Evolutionary conservation across 371 early-diverging fungal genomes (phyloP).

Genomic region (Umbelopsis sp.): DNA sequence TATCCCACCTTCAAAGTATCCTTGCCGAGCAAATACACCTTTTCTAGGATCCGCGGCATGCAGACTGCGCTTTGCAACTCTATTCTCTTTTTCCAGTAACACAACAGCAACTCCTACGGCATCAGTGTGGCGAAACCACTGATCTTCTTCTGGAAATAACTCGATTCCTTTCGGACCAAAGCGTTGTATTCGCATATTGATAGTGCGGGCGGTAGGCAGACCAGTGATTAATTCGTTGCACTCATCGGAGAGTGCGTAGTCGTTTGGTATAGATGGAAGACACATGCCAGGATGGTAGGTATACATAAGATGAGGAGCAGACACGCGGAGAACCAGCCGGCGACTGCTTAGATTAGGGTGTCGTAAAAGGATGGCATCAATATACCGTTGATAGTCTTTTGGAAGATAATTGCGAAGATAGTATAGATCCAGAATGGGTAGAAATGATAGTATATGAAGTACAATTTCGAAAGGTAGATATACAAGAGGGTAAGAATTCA

Average conservation of each 20-base stretch:
- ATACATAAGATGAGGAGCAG: slow-evolving; percentile 7
- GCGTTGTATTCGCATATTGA: slow-evolving; percentile 13
- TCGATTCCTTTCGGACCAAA: slow-evolving; percentile 12
- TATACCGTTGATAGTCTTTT: not conserved
- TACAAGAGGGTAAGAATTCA: slow-evolving; percentile 19
- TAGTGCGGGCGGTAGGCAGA: not conserved
- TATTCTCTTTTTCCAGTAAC: slow-evolving; percentile 17
- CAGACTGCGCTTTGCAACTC: slow-evolving; percentile 12
- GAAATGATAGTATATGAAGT: slow-evolving; percentile 11
- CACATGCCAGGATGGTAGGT: slow-evolving; percentile 8
- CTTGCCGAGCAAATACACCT: slow-evolving; percentile 9
- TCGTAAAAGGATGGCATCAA: slow-evolving; percentile 10
- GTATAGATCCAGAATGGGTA: slow-evolving; percentile 9
- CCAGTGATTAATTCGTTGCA: not conserved
- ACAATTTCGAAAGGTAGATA: slow-evolving; percentile 14
- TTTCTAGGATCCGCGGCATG: slow-evolving; percentile 14
- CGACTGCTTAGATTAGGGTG: slow-evolving; percentile 17
- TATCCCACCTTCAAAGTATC: slow-evolving; percentile 10
- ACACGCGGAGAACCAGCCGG: slow-evolving; percentile 20
- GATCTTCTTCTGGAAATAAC: slow-evolving; percentile 13
- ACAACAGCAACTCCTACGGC: slow-evolving; percentile 15
- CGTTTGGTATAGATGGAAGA: not conserved
- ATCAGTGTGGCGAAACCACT: slow-evolving; percentile 16
- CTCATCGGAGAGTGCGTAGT: not conserved
- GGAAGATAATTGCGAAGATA: not conserved